These are phyloP conservation scores for Salix purpurea DNA, from an alignment of 345 rosid genomes.

Conservation along the genomic window DNA sequence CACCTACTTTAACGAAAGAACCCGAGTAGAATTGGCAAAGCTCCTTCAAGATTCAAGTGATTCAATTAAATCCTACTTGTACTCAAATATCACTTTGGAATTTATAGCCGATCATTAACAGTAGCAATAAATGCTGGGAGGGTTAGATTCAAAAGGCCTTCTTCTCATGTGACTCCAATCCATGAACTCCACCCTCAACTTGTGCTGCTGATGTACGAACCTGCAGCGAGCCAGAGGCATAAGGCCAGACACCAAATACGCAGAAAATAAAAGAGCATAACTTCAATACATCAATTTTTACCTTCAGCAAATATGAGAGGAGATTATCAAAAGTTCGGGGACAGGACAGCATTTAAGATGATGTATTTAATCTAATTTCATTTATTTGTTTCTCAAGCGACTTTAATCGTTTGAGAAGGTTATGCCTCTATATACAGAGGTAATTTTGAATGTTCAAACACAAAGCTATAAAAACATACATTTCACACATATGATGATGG, in stretches of 20 bases:
- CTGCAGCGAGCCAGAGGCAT: conserved; percentile 31
- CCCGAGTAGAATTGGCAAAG: background rate
- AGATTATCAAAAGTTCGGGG: too few relatives aligned
- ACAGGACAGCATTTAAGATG: background rate
- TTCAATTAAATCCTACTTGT: background rate
- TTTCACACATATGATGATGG: background rate
- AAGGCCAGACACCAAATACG: background rate
- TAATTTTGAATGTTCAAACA: background rate
- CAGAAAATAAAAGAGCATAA: background rate
- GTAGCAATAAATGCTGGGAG: background rate
- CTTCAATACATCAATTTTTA: background rate
- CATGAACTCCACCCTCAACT: conserved; percentile 82
- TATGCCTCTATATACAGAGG: background rate
- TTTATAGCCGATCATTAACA: background rate
- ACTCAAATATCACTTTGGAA: background rate
- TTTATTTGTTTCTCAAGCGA: background rate
- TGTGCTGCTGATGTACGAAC: conserved; percentile 91
- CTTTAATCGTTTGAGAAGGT: background rate
- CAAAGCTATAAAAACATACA: background rate
- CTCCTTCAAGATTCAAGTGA: background rate
- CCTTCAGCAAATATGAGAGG: background rate
- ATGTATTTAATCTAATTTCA: background rate
- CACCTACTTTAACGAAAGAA: background rate
- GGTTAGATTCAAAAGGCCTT: conserved; percentile 42
- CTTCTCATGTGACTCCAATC: conserved; percentile 70